Evolutionary conservation across 1,139 yeast genomes (phyloP).

Genomic region (Taphrina deformans): DNA sequence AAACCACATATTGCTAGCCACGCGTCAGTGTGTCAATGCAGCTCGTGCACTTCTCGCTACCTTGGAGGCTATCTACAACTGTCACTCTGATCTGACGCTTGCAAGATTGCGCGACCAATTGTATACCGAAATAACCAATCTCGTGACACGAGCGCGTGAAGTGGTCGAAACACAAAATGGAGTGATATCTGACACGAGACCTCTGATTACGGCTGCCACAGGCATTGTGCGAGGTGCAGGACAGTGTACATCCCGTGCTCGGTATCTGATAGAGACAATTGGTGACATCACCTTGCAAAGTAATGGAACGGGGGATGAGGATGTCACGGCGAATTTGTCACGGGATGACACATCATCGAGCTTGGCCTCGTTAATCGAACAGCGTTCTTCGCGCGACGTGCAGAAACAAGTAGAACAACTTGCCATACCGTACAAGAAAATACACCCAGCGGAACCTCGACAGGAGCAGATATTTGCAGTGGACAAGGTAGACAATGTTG

Average conservation of each 20-base stretch:
- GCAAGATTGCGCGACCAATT: constrained; percentile 47
- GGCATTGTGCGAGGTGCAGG: constrained; percentile 46
- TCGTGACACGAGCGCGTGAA: constrained; percentile 43
- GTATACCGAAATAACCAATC: constrained; percentile 43
- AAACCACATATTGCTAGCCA: constrained; percentile 46
- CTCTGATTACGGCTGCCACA: constrained; percentile 42
- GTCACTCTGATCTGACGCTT: constrained; percentile 44
- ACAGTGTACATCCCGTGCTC: constrained; percentile 52
- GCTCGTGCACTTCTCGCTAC: constrained; percentile 49
- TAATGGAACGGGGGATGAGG: constrained; percentile 43
- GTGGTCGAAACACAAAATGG: constrained; percentile 41
- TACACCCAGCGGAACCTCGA: constrained; percentile 5
- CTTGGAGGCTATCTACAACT: constrained; percentile 45
- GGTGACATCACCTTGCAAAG: constrained; percentile 65
- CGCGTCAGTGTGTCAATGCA: constrained; percentile 49
- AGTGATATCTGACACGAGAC: constrained; percentile 27
- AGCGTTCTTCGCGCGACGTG: constrained; percentile 17
- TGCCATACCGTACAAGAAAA: constrained; percentile 21
- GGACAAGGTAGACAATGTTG: background rate
- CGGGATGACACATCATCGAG: constrained; percentile 21
- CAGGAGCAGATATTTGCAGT: background rate
- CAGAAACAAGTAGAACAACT: constrained; percentile 20
- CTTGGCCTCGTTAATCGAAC: constrained; percentile 11
- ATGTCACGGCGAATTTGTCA: constrained; percentile 70
- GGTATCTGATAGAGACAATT: constrained; percentile 54